Evolutionary conservation across 2,329 filamentous ascomycete genomes (phyloP).

Genomic region (Colletotrichum sp.): DNA sequence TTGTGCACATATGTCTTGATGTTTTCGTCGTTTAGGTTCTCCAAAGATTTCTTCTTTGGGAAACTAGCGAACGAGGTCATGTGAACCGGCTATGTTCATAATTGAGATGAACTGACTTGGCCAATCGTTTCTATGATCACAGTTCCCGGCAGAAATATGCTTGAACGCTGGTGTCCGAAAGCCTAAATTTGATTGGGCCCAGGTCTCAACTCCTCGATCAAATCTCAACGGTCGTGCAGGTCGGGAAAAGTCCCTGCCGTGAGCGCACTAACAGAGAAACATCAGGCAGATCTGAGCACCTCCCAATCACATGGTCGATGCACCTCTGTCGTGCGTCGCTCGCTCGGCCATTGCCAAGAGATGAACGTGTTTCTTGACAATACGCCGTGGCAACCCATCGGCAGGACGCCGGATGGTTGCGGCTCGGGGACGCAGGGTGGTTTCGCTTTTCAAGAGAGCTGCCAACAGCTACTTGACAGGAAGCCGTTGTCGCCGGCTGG

Average conservation of each 20-base stretch:
- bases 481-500: neutral
- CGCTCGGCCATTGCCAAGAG: neutral
- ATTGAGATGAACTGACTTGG: neutral
- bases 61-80: neutral
- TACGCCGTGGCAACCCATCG: neutral
- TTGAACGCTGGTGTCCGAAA: neutral
- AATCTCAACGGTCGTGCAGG: neutral
- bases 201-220: neutral
- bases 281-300: neutral
- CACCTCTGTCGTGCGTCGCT: neutral
- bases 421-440: neutral
- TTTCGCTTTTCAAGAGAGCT: neutral
- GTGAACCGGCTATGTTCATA: neutral
- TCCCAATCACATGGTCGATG: neutral
- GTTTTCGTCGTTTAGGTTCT: neutral
- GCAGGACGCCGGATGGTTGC: neutral
- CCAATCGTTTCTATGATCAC: neutral
- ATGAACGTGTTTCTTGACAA: neutral
- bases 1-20: neutral
- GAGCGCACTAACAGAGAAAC: neutral
- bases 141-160: neutral
- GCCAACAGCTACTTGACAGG: neutral
- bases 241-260: neutral
- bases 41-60: neutral
- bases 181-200: neutral